Percentiles rank a stretch among this genome's conserved stretches.
These are phyloP conservation scores for Beauveria rudraprayagi DNA, from an alignment of 2,329 filamentous ascomycete species.

Conservation along the genomic window DNA sequence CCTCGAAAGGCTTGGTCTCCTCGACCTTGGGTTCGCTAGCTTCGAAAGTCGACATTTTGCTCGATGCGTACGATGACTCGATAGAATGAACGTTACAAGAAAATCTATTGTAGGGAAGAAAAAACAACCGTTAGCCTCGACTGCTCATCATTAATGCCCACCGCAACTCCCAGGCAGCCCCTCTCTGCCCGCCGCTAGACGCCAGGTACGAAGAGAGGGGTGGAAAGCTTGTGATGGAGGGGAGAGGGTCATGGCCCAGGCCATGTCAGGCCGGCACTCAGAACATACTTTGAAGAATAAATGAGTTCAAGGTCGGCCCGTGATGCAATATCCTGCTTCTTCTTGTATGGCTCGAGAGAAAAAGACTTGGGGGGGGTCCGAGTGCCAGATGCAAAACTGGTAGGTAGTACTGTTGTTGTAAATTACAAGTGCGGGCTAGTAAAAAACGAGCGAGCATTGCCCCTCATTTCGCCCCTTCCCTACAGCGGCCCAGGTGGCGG, in stretches of 20 bases:
- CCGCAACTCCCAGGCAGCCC: slow-evolving; percentile 10
- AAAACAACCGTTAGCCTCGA: slow-evolving; percentile 1
- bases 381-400: slow-evolving; percentile 7
- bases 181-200: neutral
- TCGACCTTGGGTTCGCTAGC: slow-evolving; percentile 48
- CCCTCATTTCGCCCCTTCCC: slow-evolving; percentile 12
- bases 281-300: neutral
- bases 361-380: neutral
- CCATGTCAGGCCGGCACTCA: neutral
- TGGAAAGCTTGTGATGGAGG: slow-evolving; percentile 5
- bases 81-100: neutral
- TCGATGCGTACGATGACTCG: slow-evolving; percentile 11
- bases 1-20: slow-evolving; percentile 32
- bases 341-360: neutral
- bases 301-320: neutral
- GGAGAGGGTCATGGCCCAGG: neutral
- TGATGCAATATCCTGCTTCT: neutral
- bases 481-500: neutral
- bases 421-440: slow-evolving; percentile 12
- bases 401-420: slow-evolving; percentile 9
- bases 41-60: slow-evolving; percentile 41
- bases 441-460: slow-evolving; percentile 10
- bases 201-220: neutral
- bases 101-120: slow-evolving; percentile 2
- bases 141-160: neutral